Conservation (phyloP, 129 eudicot species). For the Pseudognaphalium luteoalbum region DNA sequence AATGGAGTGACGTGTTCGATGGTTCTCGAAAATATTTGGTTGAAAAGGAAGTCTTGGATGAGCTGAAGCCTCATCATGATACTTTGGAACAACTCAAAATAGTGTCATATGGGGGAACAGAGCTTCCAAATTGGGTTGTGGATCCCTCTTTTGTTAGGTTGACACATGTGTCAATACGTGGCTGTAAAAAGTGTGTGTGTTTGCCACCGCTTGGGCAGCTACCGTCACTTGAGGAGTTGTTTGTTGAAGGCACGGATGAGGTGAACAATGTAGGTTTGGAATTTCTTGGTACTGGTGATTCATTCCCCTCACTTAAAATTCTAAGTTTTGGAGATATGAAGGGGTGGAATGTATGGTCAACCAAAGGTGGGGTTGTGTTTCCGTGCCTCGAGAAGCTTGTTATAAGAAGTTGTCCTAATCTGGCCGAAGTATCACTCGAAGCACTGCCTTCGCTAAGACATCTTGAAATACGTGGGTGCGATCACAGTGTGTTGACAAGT, state of each 20-base stretch:
- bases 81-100: no score
- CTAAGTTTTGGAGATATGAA: slow-evolving; percentile 35
- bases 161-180: no score
- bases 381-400: slow-evolving; percentile 7
- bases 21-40: no score
- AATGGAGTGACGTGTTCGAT: no score
- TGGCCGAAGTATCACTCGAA: slow-evolving; percentile 14
- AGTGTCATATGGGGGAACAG: no score
- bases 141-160: no score
- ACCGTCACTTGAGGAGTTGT: slow-evolving; percentile 12
- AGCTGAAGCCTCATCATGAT: no score
- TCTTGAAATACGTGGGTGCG: neutral
- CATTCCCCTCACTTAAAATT: slow-evolving; percentile 40
- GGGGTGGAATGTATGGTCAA: slow-evolving; percentile 41
- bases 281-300: slow-evolving; percentile 8
- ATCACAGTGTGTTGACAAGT: slow-evolving; percentile 3
- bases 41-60: no score
- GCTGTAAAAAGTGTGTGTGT: no score
- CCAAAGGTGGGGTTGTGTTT: slow-evolving; percentile 4
- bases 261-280: slow-evolving; percentile 5
- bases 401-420: neutral
- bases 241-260: neutral
- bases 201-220: no score
- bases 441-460: slow-evolving; percentile 17
- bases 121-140: no score